Percentiles rank a stretch among this genome's conserved stretches.
Conservation (phyloP, 2,329 filamentous ascomycete genomes). For the Xenoacremonium recifei region DNA sequence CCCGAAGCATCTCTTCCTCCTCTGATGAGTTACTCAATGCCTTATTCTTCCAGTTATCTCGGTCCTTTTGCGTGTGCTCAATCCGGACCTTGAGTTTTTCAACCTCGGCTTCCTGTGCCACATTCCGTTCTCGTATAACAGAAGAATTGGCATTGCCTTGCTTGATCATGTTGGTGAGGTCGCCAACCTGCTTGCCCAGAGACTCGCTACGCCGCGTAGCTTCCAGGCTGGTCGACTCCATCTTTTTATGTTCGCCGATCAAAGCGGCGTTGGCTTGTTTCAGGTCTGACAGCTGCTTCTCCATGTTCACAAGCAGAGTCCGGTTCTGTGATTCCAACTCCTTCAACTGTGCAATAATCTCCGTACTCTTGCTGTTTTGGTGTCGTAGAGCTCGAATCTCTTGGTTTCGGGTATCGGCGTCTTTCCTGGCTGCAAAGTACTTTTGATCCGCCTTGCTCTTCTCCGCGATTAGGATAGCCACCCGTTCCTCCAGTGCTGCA, state of each 20-base stretch:
- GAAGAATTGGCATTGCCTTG: conserved; percentile 66
- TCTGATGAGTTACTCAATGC: conserved; percentile 76
- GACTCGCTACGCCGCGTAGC: conserved; percentile 68
- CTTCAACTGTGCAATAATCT: conserved; percentile 91
- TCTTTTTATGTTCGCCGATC: conserved; percentile 68
- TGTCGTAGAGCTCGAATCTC: conserved; percentile 77
- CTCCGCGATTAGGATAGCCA: conserved; percentile 73
- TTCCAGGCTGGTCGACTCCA: conserved; percentile 72
- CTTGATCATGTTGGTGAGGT: conserved; percentile 72
- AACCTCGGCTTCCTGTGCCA: conserved; percentile 69
- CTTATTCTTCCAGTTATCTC: conserved; percentile 84
- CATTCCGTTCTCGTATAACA: conserved; percentile 53
- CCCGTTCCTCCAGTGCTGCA: conserved; percentile 71
- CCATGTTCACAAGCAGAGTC: conserved; percentile 75
- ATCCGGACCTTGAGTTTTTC: conserved; percentile 78
- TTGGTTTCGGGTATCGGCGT: conserved; percentile 79
- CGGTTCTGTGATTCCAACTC: conserved; percentile 80
- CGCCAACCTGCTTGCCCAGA: conserved; percentile 71
- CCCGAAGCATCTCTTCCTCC: conserved; percentile 81
- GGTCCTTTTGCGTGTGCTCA: conserved; percentile 75
- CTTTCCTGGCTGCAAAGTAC: conserved; percentile 93
- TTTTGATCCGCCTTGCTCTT: conserved; percentile 98
- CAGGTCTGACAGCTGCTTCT: conserved; percentile 85
- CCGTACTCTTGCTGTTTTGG: conserved; percentile 86
- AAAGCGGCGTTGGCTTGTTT: conserved; percentile 75